Base-by-base conservation (phyloP, 495 filamentous ascomycete species). In the Copromyces sp. region DNA sequence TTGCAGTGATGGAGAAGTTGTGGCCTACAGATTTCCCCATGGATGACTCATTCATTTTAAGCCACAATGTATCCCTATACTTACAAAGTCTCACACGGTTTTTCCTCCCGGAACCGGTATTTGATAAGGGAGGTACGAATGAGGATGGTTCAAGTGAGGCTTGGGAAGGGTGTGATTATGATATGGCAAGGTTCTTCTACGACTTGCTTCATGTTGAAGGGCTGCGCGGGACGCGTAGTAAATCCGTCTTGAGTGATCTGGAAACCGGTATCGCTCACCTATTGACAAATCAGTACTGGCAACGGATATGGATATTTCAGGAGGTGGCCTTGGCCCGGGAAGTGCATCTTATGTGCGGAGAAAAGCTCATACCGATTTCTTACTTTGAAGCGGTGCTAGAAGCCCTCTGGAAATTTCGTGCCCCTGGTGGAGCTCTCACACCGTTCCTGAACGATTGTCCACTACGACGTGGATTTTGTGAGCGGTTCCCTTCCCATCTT, bases 1-100 rank as follows among this genome's bases (percentile, higher is more conserved):
- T 29, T 59, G 11, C 20, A 29, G 47, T 59, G 24, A 59, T 59
- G 47, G 47, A 59, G 4, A 29, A 47, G n/a, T 4, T 47, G 9
- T 47, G 44, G 44, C 17, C 42, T n/a, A 45, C 17, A 20, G 42
- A 45, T 9, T n/a, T 9, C 42, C 42, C 7, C 17, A 45, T 45
- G 42, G 42, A n/a, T n/a, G 0, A 0, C 42, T 45, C 42, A 45
- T n/a, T 16, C 42, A 1, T 0, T 42, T 7, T 6, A 42, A 14
- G 41, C 4, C 1, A 3, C 7, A 0, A 1, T n/a, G 14, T 9
- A 45, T 9, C 0, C 17, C 0, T 9, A 0, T 9, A n/a, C n/a
- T 16, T 45, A 8, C 0, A 8, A 6, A 0, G 0, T 0, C 42
- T 45, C 17, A 1, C 8, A 45, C 42, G 7, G 9, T 45, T 20